Base-by-base conservation (phyloP, 495 filamentous ascomycete species). In the Hypoxylon perforatum region DNA sequence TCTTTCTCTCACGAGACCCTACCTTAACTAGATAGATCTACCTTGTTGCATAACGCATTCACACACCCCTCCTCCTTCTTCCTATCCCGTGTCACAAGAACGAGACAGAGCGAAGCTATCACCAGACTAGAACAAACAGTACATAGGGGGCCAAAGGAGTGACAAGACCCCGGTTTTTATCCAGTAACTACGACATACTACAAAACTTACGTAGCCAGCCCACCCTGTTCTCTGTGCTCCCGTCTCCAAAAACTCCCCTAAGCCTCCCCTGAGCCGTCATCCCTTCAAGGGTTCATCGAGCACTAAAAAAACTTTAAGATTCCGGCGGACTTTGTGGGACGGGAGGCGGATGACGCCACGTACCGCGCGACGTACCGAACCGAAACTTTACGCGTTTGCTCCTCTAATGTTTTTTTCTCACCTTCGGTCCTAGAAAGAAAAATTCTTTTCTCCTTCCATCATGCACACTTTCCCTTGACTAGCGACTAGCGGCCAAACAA, bases 311-410 rank as follows among this genome's bases (percentile, higher is more conserved):
- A 1, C 1, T 35, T 60, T 35, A 64, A 44, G 51, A 49, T 22
- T 57, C 57, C 21, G 23, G 36, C 63, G 62, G 63, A 58, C 57
- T 21, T 25, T 62, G 61, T 65, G 67, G 61, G 57, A 65, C 56
- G 30, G 23, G n/a, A n/a, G 15, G 63, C 66, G 72, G 72, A 65
- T 72, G 53, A 63, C 72, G 72, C 72, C 60, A 74, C 72, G 72
- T 65, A 74, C 72, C 72, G n/a, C n/a, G n/a, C n/a, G n/a, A n/a
- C n/a, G 71, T 68, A 71, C 71, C 71, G 72, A 61, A 65, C 66
- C 66, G 66, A 69, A 69, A 65, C 61, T 61, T 18, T 69, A 35
- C 60, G 22, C 56, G 45, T 69, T 35, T 65, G 51, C 35, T 7
- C 12, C 39, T 62, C 4, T 54, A 19, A 44, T 44, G 41, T 17